Evolutionary conservation across 805 yeast genomes (phyloP).

Genomic region (Blastobotrys attinorum): DNA sequence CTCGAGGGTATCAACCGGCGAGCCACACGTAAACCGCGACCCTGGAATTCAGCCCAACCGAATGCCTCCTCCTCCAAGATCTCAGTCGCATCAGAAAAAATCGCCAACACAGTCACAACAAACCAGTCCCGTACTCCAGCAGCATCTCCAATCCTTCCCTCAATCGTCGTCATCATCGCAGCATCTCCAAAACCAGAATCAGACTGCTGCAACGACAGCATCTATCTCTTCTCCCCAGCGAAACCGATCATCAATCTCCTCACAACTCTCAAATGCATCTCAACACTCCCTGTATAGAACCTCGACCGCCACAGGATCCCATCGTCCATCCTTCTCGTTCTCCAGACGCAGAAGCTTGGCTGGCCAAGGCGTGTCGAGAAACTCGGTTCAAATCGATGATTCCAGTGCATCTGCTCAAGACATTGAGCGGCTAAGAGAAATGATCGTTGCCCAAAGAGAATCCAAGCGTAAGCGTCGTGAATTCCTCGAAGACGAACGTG

Average conservation of each 20-base stretch:
- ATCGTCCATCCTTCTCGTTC: conserved; percentile 14
- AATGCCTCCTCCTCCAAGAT: too few relatives aligned
- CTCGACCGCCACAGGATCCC: conserved; percentile 4
- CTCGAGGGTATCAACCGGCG: too few relatives aligned
- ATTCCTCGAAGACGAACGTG: conserved; percentile 35
- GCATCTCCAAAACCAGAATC: too few relatives aligned
- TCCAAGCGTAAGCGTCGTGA: conserved; percentile 22
- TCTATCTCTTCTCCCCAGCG: too few relatives aligned
- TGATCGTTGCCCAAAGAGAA: conserved; percentile 27
- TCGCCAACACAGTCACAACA: too few relatives aligned
- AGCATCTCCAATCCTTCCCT: too few relatives aligned
- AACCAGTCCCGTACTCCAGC: too few relatives aligned
- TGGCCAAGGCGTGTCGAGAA: not conserved
- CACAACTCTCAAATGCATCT: conserved; percentile 1
- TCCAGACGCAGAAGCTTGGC: conserved; percentile 12
- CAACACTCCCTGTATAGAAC: not conserved
- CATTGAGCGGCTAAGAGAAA: conserved; percentile 23
- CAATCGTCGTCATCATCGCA: too few relatives aligned
- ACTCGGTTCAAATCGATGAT: conserved; percentile 2
- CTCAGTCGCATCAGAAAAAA: too few relatives aligned
- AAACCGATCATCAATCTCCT: conserved; percentile 6
- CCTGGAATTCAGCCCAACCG: too few relatives aligned
- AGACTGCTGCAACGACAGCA: too few relatives aligned
- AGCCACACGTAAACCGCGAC: too few relatives aligned
- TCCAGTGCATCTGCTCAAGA: conserved; percentile 15